Percentiles rank a stretch among this genome's conserved stretches.
Conservation (phyloP, 257 asterid species). For the Lavandula angustifolia region DNA sequence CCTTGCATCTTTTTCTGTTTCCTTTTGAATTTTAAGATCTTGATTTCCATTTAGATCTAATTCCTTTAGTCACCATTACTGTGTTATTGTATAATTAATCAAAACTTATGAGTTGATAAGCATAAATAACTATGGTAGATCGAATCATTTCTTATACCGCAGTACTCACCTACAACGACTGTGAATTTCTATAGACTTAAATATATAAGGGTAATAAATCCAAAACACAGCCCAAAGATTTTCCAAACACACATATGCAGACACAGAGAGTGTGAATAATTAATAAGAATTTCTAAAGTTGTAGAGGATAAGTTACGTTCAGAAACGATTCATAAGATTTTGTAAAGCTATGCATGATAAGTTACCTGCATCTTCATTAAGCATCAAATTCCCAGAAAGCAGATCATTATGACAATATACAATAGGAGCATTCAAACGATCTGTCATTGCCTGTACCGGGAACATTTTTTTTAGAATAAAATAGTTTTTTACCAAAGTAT, state of each 20-base stretch:
- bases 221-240: constrained; percentile 9
- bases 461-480: constrained; percentile 26
- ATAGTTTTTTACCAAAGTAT: neutral
- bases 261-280: constrained; percentile 18
- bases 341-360: constrained; percentile 22
- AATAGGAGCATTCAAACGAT: constrained; percentile 66
- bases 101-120: constrained; percentile 26
- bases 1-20: neutral
- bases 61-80: constrained; percentile 17
- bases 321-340: neutral
- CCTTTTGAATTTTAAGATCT: constrained; percentile 9
- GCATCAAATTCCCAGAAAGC: constrained; percentile 94
- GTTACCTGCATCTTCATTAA: constrained; percentile 81
- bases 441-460: constrained; percentile 74
- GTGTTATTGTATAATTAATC: constrained; percentile 2
- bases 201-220: constrained; percentile 1
- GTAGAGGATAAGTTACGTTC: too few species aligned
- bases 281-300: too few species aligned
- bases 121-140: constrained; percentile 16
- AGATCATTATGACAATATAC: constrained; percentile 85
- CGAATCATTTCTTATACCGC: constrained; percentile 7
- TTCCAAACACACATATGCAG: neutral
- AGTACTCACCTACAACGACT: constrained; percentile 23
- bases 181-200: neutral
- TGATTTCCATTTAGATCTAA: constrained; percentile 4